Conservation (phyloP, 1,284 basidiomycete species). For the Marasmius tenuissimus region DNA sequence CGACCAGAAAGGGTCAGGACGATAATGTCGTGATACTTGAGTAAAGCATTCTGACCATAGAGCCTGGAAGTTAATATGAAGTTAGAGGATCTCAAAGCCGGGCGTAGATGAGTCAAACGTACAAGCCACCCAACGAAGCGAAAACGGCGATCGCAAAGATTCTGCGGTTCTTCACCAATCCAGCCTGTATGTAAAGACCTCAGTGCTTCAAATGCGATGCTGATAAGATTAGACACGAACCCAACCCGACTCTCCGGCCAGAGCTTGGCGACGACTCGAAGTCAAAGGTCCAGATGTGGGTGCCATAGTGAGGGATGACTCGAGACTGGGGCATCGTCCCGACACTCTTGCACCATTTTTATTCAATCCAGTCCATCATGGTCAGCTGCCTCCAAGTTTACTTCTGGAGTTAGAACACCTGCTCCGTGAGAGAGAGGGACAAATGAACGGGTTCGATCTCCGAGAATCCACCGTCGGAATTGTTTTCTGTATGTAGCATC, state of each 20-base stretch:
- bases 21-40: too few relatives aligned
- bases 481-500: too few relatives aligned
- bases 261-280: slow-evolving; percentile 48
- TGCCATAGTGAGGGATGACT: slow-evolving; percentile 31
- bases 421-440: too few relatives aligned
- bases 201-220: neutral
- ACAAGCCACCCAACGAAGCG: slow-evolving; percentile 71
- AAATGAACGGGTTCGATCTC: too few relatives aligned
- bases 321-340: neutral
- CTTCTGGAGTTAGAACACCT: too few relatives aligned
- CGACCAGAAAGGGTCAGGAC: too few relatives aligned
- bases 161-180: slow-evolving; percentile 58
- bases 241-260: slow-evolving; percentile 68
- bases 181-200: slow-evolving; percentile 39
- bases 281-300: slow-evolving; percentile 40
- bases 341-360: too few relatives aligned
- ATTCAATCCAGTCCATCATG: too few relatives aligned
- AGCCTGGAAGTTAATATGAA: slow-evolving; percentile 33
- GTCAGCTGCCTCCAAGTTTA: too few relatives aligned
- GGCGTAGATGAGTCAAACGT: slow-evolving; percentile 25
- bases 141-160: slow-evolving; percentile 69
- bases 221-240: slow-evolving; percentile 34
- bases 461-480: too few relatives aligned
- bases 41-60: slow-evolving; percentile 39
- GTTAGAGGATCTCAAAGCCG: neutral